A percentile compares a stretch with the other conserved stretches of the same genome.
Evolutionary conservation across 2,329 filamentous ascomycete genomes (phyloP).

Genomic region (Cercospora sp.): DNA sequence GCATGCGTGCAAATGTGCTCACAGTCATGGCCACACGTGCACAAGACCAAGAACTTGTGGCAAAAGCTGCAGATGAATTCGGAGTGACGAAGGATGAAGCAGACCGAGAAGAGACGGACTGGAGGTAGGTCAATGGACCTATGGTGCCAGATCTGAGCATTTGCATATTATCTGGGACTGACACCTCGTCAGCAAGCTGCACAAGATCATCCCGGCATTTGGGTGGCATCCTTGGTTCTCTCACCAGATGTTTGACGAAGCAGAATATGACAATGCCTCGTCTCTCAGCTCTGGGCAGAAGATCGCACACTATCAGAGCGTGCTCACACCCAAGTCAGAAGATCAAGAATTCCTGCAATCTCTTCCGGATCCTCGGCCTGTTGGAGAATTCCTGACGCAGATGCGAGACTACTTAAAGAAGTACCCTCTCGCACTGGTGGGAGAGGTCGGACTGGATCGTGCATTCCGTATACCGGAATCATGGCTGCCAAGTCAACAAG

Average conservation of each 20-base stretch:
- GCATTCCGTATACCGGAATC: constrained; percentile 70
- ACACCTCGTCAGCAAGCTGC: constrained; percentile 30
- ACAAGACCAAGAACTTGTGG: constrained; percentile 74
- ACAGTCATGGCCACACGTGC: constrained; percentile 76
- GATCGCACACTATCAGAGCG: constrained; percentile 64
- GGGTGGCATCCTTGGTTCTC: constrained; percentile 90
- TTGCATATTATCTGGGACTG: background rate
- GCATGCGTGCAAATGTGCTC: constrained; percentile 66
- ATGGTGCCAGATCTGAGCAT: background rate
- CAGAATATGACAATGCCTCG: constrained; percentile 35
- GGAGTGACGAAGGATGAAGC: constrained; percentile 45
- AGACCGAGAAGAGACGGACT: constrained; percentile 24
- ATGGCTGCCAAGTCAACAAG: constrained; percentile 49
- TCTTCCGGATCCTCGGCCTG: constrained; percentile 61
- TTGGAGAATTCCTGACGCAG: constrained; percentile 59
- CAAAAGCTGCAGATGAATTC: constrained; percentile 58
- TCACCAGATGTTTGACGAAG: constrained; percentile 69
- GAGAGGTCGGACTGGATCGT: constrained; percentile 77
- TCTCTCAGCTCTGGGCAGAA: constrained; percentile 46
- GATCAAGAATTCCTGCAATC: constrained; percentile 51
- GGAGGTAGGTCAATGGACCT: constrained; percentile 39
- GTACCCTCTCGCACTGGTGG: constrained; percentile 67
- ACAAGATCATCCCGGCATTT: constrained; percentile 68
- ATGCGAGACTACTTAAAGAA: constrained; percentile 57
- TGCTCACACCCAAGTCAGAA: constrained; percentile 60